Evolutionary conservation across 2,329 filamentous ascomycete species (phyloP), one percentile per base, ranked within the genome.

Genomic region (Aspergillus ruber): DNA sequence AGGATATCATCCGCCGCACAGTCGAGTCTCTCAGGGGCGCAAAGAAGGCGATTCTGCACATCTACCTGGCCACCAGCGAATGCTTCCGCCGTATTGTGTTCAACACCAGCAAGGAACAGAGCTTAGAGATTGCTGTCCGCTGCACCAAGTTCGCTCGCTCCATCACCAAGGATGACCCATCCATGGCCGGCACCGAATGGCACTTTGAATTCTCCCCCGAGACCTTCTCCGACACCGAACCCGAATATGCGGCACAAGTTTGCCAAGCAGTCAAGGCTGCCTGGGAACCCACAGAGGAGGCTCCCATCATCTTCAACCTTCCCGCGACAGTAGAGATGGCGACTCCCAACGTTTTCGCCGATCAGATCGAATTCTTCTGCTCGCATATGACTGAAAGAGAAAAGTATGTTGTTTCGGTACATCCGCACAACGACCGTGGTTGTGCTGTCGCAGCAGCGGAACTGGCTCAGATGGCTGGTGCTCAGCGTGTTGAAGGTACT

Each of bases 361-460:
- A 98, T 64, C 86, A 94, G 73, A 88, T 98, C 53, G 93, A 98
- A 68, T 95, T 88, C 73, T 98, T 98, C 71, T 95, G 89, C 74
- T 81, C 78, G 45, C 79, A 91, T 65, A 90, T 97, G 63, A 79
- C 79, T 0, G 86, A 95, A 68, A 79, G 90, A 45, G 85, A 95
- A 61, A 93, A 90, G 73, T 79, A 95, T 44, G 88, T 84, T 60
- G 86, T 97, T 7, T 94, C 88, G 51, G 79, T 97, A 46, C 93
- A 97, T 67, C 88, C 89, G 7, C 91, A 98, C 72, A 97, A 97
- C 64, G 93, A 97, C 68, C 80, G 93, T 53, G 91, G 91, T 18
- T 94, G 87, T 58, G 90, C 88, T 3, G 83, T 93, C 13, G 91
- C 91, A 0, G 90, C 90, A 0, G 87, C 91, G 8, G 91, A 97